A percentile compares a stretch with the other conserved stretches of the same genome.
phyloP scores from a whole-genome alignment of 2,329 filamentous ascomycete species.

The Zarea fungicola region DNA sequence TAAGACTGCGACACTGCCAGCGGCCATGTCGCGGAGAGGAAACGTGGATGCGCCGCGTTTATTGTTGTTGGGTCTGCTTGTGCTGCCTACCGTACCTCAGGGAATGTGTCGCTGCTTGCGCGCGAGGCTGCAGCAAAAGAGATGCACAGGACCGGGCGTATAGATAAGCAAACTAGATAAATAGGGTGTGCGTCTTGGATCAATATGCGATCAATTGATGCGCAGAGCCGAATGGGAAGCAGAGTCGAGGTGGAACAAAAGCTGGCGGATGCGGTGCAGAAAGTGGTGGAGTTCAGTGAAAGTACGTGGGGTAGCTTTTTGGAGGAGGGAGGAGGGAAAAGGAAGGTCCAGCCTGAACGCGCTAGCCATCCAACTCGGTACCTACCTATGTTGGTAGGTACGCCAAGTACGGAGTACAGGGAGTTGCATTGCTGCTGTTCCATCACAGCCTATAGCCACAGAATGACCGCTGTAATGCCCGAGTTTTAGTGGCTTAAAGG shows the following conservation, averaged over 20 bases:
- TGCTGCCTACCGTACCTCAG: too few species aligned
- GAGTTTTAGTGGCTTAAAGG: too few species aligned
- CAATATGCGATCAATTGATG: slow-evolving; percentile 9
- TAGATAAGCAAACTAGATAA: not conserved
- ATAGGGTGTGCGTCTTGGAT: slow-evolving; percentile 3
- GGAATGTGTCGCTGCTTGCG: too few species aligned
- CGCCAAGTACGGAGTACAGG: too few species aligned
- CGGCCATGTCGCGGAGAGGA: not conserved
- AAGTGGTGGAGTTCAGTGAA: slow-evolving; percentile 7
- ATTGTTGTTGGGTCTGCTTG: too few species aligned
- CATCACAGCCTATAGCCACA: too few species aligned
- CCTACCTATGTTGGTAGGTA: too few species aligned
- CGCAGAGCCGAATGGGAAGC: not conserved
- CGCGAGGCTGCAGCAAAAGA: not conserved
- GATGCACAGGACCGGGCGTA: slow-evolving; percentile 8
- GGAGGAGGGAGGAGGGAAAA: not conserved
- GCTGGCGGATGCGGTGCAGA: not conserved
- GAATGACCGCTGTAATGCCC: too few species aligned
- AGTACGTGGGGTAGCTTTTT: slow-evolving; percentile 7
- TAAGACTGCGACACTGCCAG: not conserved
- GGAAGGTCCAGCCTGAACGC: not conserved
- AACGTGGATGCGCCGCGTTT: slow-evolving; percentile 1
- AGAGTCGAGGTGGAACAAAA: slow-evolving; percentile 1
- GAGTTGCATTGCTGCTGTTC: too few species aligned
- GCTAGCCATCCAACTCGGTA: too few species aligned